Evolutionary conservation across 129 eudicot genomes (phyloP).

Genomic region (Silybum marianum): DNA sequence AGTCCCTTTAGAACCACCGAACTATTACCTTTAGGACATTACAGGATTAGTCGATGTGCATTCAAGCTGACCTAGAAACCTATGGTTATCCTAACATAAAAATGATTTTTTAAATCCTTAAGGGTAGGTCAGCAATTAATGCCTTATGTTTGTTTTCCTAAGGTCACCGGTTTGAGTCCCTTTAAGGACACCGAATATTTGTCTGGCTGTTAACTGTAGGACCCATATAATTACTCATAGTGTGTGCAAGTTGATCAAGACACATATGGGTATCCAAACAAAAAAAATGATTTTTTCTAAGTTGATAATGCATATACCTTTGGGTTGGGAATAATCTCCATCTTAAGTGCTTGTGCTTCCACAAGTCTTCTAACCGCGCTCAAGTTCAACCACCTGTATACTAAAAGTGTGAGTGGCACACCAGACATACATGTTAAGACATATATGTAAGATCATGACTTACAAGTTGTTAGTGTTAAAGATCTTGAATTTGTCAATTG

Average conservation of each 20-base stretch:
- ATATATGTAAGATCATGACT: conserved; percentile 24
- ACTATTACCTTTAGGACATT: no score
- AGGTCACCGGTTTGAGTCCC: neutral
- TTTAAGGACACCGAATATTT: neutral
- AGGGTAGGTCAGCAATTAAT: no score
- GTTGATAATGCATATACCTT: conserved; percentile 25
- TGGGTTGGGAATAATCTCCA: conserved; percentile 99
- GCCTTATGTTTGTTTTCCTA: neutral
- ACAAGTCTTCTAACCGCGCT: conserved; percentile 91
- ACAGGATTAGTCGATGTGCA: no score
- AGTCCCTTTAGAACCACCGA: no score
- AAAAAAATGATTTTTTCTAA: neutral
- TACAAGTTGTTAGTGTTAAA: conserved; percentile 98
- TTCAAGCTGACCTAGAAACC: no score
- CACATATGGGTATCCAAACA: no score
- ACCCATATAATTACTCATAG: neutral
- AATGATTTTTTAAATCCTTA: no score
- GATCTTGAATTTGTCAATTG: conserved; percentile 97
- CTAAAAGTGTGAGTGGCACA: neutral
- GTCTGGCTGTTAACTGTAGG: neutral
- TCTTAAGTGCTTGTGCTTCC: conserved; percentile 78
- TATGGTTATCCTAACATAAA: neutral
- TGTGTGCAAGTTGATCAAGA: neutral
- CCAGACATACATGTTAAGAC: neutral
- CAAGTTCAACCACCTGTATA: conserved; percentile 92